Evolutionary conservation across 2,329 filamentous ascomycete species (phyloP).

Genomic region (Fusarium sterilihyphosum): DNA sequence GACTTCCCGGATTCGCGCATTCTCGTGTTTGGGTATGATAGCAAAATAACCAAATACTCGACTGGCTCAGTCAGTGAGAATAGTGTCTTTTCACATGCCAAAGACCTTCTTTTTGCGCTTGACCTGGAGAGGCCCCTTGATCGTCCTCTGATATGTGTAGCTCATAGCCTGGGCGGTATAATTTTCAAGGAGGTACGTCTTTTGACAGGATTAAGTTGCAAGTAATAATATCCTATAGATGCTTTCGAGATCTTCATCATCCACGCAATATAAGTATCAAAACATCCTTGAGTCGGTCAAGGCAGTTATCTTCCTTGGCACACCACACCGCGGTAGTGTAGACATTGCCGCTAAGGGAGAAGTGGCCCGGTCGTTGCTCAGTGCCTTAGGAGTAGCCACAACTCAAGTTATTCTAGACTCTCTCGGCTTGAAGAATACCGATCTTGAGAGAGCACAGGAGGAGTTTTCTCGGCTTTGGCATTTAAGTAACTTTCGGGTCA

Average conservation of each 20-base stretch:
- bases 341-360: background rate
- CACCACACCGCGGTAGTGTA: background rate
- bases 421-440: rapidly evolving
- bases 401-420: background rate
- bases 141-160: background rate
- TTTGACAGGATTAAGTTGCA: rapidly evolving
- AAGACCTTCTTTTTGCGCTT: background rate
- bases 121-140: rapidly evolving
- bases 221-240: rapidly evolving
- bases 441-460: background rate
- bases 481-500: background rate
- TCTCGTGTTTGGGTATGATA: background rate
- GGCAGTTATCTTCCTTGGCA: background rate
- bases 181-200: background rate
- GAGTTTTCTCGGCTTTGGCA: background rate
- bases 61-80: background rate
- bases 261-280: rapidly evolving
- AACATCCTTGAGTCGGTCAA: background rate
- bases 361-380: background rate
- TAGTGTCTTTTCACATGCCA: background rate
- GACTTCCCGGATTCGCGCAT: rapidly evolving
- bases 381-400: background rate
- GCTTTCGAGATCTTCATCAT: background rate
- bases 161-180: background rate
- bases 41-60: background rate